Conservation (phyloP, 2,329 filamentous ascomycete species). For the Raffaelea arxii region DNA sequence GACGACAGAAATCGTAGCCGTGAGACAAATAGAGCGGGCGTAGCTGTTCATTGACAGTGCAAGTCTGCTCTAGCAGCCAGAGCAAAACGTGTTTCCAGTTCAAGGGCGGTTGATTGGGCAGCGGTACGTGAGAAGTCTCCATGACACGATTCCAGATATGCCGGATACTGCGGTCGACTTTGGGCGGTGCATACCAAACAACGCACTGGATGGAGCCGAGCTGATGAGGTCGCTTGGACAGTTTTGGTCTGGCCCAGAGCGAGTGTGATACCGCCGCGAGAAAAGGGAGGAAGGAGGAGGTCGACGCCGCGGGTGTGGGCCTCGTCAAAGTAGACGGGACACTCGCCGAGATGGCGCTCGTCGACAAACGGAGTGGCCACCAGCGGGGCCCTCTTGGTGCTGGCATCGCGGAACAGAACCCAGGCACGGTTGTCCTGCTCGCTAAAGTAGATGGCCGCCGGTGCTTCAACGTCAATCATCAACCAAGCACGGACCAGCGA, state of each 20-base stretch:
- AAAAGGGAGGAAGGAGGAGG: constrained; percentile 38
- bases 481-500: constrained; percentile 2
- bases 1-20: constrained; percentile 49
- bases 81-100: constrained; percentile 31
- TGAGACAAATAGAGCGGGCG: constrained; percentile 50
- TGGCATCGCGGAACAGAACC: constrained; percentile 5
- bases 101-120: too few species aligned
- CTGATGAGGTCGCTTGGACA: constrained; percentile 52
- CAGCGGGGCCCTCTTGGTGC: constrained; percentile 26
- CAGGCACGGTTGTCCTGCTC: constrained; percentile 17
- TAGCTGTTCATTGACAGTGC: constrained; percentile 47
- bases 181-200: constrained; percentile 44
- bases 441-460: constrained; percentile 19
- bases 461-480: not conserved
- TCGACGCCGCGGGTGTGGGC: constrained; percentile 53
- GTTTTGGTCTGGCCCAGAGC: constrained; percentile 48
- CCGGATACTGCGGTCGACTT: constrained; percentile 52
- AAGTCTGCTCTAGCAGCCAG: constrained; percentile 59
- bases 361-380: constrained; percentile 45
- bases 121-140: too few species aligned
- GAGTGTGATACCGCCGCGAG: constrained; percentile 44
- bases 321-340: constrained; percentile 51
- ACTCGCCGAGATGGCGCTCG: constrained; percentile 31
- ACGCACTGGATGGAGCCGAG: constrained; percentile 46
- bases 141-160: constrained; percentile 28